Conservation (phyloP, 805 yeast species). For the Zygosaccharomyces bailii region DNA sequence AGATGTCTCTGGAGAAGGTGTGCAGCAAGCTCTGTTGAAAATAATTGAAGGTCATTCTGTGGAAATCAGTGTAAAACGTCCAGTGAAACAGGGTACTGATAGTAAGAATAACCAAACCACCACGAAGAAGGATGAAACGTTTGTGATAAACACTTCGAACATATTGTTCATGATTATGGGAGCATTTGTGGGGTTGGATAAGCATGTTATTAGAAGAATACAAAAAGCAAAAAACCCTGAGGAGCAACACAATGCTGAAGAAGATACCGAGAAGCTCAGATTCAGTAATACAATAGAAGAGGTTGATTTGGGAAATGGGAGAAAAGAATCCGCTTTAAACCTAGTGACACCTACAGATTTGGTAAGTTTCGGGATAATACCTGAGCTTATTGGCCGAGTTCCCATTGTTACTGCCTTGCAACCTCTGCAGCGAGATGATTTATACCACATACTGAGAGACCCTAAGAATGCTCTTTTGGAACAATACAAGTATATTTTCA, state of each 20-base stretch:
- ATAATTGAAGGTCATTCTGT: constrained; percentile 55
- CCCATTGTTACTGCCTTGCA: constrained; percentile 51
- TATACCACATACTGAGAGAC: constrained; percentile 49
- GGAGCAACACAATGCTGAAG: constrained; percentile 10
- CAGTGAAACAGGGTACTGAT: constrained; percentile 30
- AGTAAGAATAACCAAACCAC: constrained; percentile 33
- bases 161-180: constrained; percentile 58
- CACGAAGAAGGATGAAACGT: constrained; percentile 42
- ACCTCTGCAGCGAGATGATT: constrained; percentile 44
- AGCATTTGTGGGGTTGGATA: constrained; percentile 58
- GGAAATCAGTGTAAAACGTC: constrained; percentile 45
- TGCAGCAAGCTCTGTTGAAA: constrained; percentile 56
- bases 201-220: constrained; percentile 43
- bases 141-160: constrained; percentile 52
- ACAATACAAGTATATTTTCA: constrained; percentile 53
- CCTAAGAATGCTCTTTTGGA: constrained; percentile 53
- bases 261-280: constrained; percentile 16
- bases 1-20: constrained; percentile 65
- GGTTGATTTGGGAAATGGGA: constrained; percentile 39
- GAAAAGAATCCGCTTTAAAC: constrained; percentile 42
- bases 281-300: constrained; percentile 35
- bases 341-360: constrained; percentile 50
- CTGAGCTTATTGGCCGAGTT: constrained; percentile 57
- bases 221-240: constrained; percentile 25
- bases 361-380: constrained; percentile 52